phyloP scores from a whole-genome alignment of 345 rosid genomes.

The Brassica nigra region DNA sequence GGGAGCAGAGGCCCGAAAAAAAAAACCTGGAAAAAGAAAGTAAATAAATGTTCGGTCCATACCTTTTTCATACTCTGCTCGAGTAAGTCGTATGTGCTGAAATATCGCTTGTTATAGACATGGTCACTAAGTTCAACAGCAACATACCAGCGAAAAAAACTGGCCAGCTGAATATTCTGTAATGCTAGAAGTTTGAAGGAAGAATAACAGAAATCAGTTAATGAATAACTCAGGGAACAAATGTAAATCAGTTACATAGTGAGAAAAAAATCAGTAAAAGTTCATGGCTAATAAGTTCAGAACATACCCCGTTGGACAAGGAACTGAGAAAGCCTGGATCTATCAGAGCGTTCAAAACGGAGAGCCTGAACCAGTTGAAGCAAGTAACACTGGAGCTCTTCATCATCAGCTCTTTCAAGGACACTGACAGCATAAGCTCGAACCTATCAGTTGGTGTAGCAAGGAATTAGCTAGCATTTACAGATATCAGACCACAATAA shows the following conservation, averaged over 20 bases:
- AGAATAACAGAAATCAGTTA: slow-evolving; percentile 35
- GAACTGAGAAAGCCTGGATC: slow-evolving; percentile 91
- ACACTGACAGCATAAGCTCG: slow-evolving; percentile 98
- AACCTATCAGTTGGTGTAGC: slow-evolving; percentile 58
- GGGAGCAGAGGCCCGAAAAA: background rate
- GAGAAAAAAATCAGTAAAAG: slow-evolving; percentile 14
- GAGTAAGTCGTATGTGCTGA: slow-evolving; percentile 74
- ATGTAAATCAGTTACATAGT: slow-evolving; percentile 14
- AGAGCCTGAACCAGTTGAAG: slow-evolving; percentile 99
- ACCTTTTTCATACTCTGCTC: slow-evolving; percentile 81
- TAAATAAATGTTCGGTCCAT: slow-evolving; percentile 23
- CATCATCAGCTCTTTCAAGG: slow-evolving; percentile 98
- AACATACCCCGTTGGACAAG: slow-evolving; percentile 88
- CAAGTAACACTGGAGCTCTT: slow-evolving; percentile 95
- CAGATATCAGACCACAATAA: background rate
- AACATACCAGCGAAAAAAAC: slow-evolving; percentile 96
- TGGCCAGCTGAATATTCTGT: slow-evolving; percentile 83
- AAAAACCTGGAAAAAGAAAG: background rate
- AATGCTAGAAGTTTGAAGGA: slow-evolving; percentile 61
- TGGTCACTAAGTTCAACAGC: slow-evolving; percentile 92
- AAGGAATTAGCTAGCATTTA: slow-evolving; percentile 23
- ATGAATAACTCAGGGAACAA: slow-evolving; percentile 3
- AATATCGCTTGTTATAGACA: slow-evolving; percentile 76
- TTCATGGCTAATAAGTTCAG: slow-evolving; percentile 26
- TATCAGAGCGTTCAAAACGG: slow-evolving; percentile 93